Conservation (phyloP, 192 early-diverging fungal species). For the Podila epicladia region DNA sequence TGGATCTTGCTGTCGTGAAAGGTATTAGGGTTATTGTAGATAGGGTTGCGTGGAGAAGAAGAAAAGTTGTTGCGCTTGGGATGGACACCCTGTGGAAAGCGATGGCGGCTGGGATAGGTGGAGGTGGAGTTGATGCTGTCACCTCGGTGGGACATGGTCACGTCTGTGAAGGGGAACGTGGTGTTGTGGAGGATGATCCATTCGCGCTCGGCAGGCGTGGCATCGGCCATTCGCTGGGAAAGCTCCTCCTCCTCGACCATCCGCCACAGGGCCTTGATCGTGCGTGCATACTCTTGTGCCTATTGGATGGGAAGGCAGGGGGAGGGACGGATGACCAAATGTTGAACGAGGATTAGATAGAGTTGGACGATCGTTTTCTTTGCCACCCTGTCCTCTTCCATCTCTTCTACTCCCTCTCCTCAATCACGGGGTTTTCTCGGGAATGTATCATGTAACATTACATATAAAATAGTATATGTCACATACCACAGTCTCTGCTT, state of each 20-base stretch:
- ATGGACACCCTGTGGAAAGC: neutral
- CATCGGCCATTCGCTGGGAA: constrained; percentile 27
- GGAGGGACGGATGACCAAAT: neutral
- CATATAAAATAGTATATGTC: neutral
- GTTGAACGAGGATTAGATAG: neutral
- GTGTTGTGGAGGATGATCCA: constrained; percentile 22
- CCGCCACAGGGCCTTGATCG: constrained; percentile 44
- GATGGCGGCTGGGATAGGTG: neutral
- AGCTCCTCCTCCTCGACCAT: constrained; percentile 45
- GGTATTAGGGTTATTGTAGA: neutral
- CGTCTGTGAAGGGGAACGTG: constrained; percentile 5
- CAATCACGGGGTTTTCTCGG: neutral
- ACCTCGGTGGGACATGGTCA: neutral
- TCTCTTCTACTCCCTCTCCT: neutral
- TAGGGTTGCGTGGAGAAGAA: neutral
- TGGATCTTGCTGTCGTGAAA: constrained; percentile 1
- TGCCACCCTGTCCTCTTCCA: neutral
- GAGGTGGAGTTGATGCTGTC: neutral
- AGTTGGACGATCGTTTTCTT: neutral
- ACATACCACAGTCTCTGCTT: constrained; percentile 1
- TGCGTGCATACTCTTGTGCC: constrained; percentile 50
- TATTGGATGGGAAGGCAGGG: neutral
- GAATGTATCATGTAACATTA: neutral
- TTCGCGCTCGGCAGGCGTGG: constrained; percentile 27
- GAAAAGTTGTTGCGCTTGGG: neutral